Percentiles rank a stretch among this genome's conserved stretches.
phyloP scores from a whole-genome alignment of 345 rosid species.

The Rhodamnia rubescens region DNA sequence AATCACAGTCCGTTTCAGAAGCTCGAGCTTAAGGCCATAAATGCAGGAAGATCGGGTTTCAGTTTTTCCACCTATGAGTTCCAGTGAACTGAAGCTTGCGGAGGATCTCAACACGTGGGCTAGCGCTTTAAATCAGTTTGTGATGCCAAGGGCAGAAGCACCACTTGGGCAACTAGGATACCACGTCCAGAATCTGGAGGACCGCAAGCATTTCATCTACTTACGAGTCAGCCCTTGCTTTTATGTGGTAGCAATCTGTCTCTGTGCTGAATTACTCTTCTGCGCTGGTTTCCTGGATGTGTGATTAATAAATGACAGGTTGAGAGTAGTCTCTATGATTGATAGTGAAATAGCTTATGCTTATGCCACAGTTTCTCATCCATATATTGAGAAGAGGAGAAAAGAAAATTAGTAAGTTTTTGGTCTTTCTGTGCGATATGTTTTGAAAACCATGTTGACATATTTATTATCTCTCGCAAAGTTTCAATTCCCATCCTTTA shows the following conservation, averaged over 20 bases:
- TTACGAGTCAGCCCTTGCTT: not conserved
- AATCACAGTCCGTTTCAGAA: conserved; percentile 84
- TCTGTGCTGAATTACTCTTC: not conserved
- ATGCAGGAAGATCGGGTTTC: conserved; percentile 65
- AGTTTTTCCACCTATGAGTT: conserved; percentile 78
- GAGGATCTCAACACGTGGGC: not conserved
- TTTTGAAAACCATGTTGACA: not conserved
- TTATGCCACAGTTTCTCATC: not conserved
- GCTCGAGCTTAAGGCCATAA: conserved; percentile 74
- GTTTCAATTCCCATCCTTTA: not conserved
- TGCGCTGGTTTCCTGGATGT: not conserved
- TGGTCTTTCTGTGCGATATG: not conserved
- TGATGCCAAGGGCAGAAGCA: not conserved
- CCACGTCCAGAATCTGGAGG: not conserved
- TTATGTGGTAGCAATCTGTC: not conserved
- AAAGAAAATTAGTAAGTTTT: not conserved
- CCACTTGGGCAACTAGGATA: not conserved
- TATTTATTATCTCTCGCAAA: not conserved
- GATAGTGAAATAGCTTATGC: not conserved
- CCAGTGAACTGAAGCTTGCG: conserved; percentile 23
- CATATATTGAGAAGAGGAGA: not conserved
- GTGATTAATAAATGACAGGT: not conserved
- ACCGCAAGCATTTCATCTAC: not conserved
- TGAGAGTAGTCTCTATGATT: not conserved
- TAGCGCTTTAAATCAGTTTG: not conserved